Conservation (phyloP, 129 eudicot genomes). For the Daucus carota region DH1_v3.0 NC_030381.2:49682501-49683000, state of each 20-base stretch:
- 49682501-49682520: slow-evolving; percentile 67
- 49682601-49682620: slow-evolving; percentile 96
- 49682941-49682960: slow-evolving; percentile 94
- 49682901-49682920: slow-evolving; percentile 88
- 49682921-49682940: slow-evolving; percentile 94
- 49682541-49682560: slow-evolving; percentile 85
- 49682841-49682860: neutral
- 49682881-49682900: slow-evolving; percentile 83
- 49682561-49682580: slow-evolving; percentile 78
- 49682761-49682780: too few species aligned
- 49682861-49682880: too few species aligned
- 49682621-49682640: slow-evolving; percentile 17
- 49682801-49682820: too few species aligned
- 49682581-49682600: slow-evolving; percentile 78
- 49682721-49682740: too few species aligned
- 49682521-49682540: slow-evolving; percentile 80
- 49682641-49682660: slow-evolving; percentile 2
- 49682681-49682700: neutral
- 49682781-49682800: too few species aligned
- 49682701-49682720: neutral
- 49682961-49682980: slow-evolving; percentile 59
- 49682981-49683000: slow-evolving; percentile 38
- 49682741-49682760: too few species aligned
- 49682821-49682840: neutral
- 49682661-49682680: slow-evolving; percentile 1